Evolutionary conservation across 2,329 filamentous ascomycete genomes (phyloP).

Genomic region (Pseudogymnoascus sp.): DNA sequence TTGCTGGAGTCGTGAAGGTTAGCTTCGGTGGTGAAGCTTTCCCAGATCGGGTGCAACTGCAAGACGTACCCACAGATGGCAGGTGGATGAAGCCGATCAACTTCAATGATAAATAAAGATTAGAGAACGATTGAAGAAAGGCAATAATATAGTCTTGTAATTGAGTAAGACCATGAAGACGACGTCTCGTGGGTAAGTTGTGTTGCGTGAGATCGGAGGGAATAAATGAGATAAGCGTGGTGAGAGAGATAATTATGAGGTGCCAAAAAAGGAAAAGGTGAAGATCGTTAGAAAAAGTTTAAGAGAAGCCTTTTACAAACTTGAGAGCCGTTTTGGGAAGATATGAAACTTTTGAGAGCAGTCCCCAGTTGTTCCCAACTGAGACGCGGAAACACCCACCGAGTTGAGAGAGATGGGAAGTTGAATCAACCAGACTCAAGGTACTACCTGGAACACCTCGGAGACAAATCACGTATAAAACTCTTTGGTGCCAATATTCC

Average conservation of each 20-base stretch:
- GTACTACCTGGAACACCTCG: neutral
- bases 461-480: neutral
- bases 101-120: neutral
- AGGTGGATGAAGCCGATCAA: neutral
- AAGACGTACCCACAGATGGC: neutral
- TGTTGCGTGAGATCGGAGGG: neutral
- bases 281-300: neutral
- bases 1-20: neutral
- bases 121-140: neutral
- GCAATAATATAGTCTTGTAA: neutral
- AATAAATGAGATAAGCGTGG: neutral
- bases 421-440: neutral
- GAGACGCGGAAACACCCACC: neutral
- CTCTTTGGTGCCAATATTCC: neutral
- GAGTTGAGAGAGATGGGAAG: neutral
- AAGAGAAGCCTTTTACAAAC: neutral
- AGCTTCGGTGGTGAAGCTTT: neutral
- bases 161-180: neutral
- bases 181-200: neutral
- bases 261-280: neutral
- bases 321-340: neutral
- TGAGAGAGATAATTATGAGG: neutral
- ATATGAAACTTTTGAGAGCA: neutral
- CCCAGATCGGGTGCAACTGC: neutral
- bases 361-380: neutral